Base-by-base conservation (phyloP, 352 stramenopile species). In the Peronospora farinosa region DNA sequence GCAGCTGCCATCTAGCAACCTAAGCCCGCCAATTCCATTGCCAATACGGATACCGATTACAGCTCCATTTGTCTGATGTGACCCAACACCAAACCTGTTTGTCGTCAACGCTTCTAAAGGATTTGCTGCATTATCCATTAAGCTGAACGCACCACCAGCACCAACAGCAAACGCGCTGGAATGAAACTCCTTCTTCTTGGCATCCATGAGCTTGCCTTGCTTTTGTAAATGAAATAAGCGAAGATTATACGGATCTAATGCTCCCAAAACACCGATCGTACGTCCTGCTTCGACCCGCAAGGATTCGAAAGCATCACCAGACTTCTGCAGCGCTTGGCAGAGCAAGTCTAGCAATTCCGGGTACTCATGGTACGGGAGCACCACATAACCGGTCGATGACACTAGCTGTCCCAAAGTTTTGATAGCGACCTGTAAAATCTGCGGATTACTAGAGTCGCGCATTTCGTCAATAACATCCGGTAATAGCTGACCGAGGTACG, bases 391-490 rank as follows among this genome's bases (percentile, higher is more conserved):
- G 12, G 84, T 94, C 10, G 77, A 88, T 9, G 77, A 86, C 13
- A 94, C 76, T 7, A 94, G 58, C 44, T 92, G 81, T 1, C 81
- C 84, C 2, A 94, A 64, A 1, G 79, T 92, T 61, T 89, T 89
- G 44, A 94, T 89, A 31, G 82, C 81, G 3, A 94, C 81, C 39
- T 91, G 76, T 6, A 92, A 64, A 19, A 92, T 91, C 50, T 88
- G 80, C 12, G 82, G 77, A 46, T 92, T 94, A 41, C 74, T 91
- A 7, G 78, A 85, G 49, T 94, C 80, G 6, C 74, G 73, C 63
- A 94, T 89, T 57, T 92, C 78, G 33, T 88, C 75, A 51, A 94
- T 91, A 47, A 94, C 75, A 57, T 94, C 84, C 1, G 84, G 84
- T n/a, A 94, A 53, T 28, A 94, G 46, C 39, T 91, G 84, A n/a